Conservation (phyloP, 805 yeast genomes). For the Starmerella ratchasimensis region DNA sequence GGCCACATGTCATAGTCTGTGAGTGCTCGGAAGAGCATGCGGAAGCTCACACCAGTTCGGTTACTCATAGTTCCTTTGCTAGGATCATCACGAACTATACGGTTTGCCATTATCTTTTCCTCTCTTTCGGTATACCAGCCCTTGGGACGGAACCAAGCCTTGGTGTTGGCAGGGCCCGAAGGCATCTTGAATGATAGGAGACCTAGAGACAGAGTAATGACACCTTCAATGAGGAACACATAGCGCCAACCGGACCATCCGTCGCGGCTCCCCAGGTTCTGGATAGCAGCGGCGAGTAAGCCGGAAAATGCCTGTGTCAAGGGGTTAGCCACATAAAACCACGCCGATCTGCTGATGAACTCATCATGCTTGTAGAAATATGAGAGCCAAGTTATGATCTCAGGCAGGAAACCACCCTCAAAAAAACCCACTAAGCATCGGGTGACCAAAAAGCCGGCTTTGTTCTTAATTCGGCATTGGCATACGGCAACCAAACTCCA, state of each 20-base stretch:
- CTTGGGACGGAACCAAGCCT: conserved; percentile 34
- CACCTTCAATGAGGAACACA: conserved; percentile 53
- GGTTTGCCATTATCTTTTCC: conserved; percentile 44
- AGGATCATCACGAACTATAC: conserved; percentile 51
- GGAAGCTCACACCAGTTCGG: conserved; percentile 36
- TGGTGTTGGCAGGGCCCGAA: conserved; percentile 41
- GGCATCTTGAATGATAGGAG: conserved; percentile 38
- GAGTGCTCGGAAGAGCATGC: conserved; percentile 31
- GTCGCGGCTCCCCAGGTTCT: conserved; percentile 34
- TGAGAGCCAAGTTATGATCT: conserved; percentile 47
- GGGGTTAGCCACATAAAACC: conserved; percentile 46
- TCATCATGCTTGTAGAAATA: conserved; percentile 52
- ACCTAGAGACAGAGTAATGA: conserved; percentile 43
- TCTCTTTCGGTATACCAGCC: conserved; percentile 45
- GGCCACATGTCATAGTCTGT: conserved; percentile 45
- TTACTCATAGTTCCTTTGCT: conserved; percentile 51
- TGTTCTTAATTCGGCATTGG: conserved; percentile 35
- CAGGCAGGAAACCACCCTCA: conserved; percentile 65
- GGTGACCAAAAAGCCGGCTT: conserved; percentile 33
- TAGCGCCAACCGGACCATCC: conserved; percentile 50
- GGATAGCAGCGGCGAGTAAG: conserved; percentile 40
- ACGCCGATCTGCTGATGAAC: conserved; percentile 43
- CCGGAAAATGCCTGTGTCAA: conserved; percentile 35
- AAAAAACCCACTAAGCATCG: conserved; percentile 41
- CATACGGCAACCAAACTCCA: conserved; percentile 46